A percentile compares a stretch with the other conserved stretches of the same genome.
Evolutionary conservation across 2,329 filamentous ascomycete species (phyloP).

Genomic region (Claviceps monticola): DNA sequence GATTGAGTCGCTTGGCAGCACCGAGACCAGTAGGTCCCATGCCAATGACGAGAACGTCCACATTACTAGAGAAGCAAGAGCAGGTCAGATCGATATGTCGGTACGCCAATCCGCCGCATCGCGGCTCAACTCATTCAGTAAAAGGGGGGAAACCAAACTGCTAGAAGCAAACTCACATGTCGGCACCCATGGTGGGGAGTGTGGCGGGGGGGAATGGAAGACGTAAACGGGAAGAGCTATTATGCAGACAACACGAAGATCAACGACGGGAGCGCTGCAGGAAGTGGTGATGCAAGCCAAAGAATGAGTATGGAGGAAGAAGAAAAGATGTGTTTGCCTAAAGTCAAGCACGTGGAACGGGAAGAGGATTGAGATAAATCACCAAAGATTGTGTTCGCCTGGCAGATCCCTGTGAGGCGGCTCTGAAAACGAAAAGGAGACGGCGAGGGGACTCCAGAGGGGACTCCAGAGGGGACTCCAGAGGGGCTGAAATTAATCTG

Average conservation of each 20-base stretch:
- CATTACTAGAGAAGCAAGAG: slow-evolving; percentile 46
- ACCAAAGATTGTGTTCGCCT: slow-evolving; percentile 1
- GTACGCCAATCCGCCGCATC: neutral
- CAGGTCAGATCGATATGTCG: slow-evolving; percentile 8
- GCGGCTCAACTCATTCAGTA: neutral
- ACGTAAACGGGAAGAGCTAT: neutral
- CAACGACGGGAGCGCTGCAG: slow-evolving; percentile 6
- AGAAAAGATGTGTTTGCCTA: slow-evolving; percentile 2
- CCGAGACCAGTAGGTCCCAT: slow-evolving; percentile 94
- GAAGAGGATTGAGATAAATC: slow-evolving; percentile 13
- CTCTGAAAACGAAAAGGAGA: slow-evolving; percentile 14
- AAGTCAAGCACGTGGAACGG: slow-evolving; percentile 11
- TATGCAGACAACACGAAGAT: neutral
- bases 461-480: slow-evolving; percentile 16
- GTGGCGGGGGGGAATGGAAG: slow-evolving; percentile 5
- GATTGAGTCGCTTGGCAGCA: slow-evolving; percentile 93
- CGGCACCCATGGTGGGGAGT: slow-evolving; percentile 25
- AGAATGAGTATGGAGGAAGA: neutral
- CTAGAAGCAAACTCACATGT: slow-evolving; percentile 20
- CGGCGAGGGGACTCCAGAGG: slow-evolving; percentile 18
- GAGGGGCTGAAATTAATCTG: slow-evolving; percentile 28
- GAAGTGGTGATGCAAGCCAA: slow-evolving; percentile 5
- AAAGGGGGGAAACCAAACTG: slow-evolving; percentile 1
- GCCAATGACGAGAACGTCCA: slow-evolving; percentile 96
- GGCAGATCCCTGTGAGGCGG: slow-evolving; percentile 1